Evolutionary conservation across 495 filamentous ascomycete genomes (phyloP).

Genomic region (Hyaloscypha bicolor): DNA sequence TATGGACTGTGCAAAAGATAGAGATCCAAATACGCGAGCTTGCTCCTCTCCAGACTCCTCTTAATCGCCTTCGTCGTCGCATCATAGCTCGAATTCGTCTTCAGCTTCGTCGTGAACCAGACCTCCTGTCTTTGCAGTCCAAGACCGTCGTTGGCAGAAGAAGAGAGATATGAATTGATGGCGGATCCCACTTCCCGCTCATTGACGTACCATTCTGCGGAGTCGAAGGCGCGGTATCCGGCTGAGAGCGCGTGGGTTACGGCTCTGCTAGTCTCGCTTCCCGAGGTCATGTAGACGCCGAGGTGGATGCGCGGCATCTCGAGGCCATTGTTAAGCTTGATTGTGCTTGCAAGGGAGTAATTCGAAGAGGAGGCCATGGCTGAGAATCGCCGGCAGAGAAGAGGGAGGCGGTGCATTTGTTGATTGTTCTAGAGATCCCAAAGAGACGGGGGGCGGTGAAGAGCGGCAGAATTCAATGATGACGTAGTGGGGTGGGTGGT

Average conservation of each 20-base stretch:
- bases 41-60: conserved; percentile 53
- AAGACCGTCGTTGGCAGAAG: conserved; percentile 12
- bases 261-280: conserved; percentile 47
- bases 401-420: not conserved
- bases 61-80: conserved; percentile 57
- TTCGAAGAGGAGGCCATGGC: conserved; percentile 1
- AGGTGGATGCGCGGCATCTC: conserved; percentile 67
- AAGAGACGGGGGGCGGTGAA: not conserved
- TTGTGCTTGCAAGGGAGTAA: conserved; percentile 18
- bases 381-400: not conserved
- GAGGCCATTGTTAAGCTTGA: conserved; percentile 57
- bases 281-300: conserved; percentile 64
- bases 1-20: conserved; percentile 64
- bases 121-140: conserved; percentile 58
- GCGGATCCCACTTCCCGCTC: conserved; percentile 63
- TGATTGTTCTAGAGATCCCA: not conserved
- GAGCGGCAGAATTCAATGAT: not conserved
- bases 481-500: not conserved
- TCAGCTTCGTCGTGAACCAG: conserved; percentile 70
- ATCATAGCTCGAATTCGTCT: conserved; percentile 58
- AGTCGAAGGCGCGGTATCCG: conserved; percentile 60
- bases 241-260: conserved; percentile 53
- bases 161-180: conserved; percentile 51
- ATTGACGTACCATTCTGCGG: conserved; percentile 70
- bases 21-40: conserved; percentile 64